A percentile compares a stretch with the other conserved stretches of the same genome.
These are phyloP conservation scores for Penicillium sp. DNA, from an alignment of 2,329 filamentous ascomycete species.

Conservation along the genomic window DNA sequence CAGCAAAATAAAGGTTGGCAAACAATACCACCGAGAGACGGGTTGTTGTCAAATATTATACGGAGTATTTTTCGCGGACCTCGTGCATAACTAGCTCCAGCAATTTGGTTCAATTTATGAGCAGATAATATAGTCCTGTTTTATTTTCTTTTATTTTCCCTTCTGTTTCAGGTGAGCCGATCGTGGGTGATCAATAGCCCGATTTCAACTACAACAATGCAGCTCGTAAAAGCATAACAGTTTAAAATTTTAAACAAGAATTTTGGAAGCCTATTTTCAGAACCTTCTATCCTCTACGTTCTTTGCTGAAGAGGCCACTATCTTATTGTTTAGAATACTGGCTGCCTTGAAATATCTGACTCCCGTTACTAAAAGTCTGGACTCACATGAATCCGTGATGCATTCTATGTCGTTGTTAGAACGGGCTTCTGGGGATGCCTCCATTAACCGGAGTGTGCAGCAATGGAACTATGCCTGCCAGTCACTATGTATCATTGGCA, in stretches of 20 bases:
- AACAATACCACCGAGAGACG: background rate
- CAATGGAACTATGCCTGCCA: conserved; percentile 27
- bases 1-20: background rate
- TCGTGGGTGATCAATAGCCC: background rate
- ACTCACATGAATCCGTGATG: background rate
- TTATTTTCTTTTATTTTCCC: background rate
- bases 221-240: background rate
- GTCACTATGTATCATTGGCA: conserved; percentile 26
- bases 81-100: background rate
- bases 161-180: background rate
- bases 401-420: conserved; percentile 1
- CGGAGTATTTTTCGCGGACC: background rate
- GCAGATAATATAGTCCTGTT: background rate
- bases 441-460: conserved; percentile 23
- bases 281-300: background rate
- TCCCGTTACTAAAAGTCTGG: background rate
- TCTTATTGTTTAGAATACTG: background rate
- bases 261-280: background rate
- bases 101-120: background rate
- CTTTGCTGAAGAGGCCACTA: background rate
- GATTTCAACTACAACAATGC: background rate
- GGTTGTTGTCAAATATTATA: background rate
- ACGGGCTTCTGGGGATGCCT: conserved; percentile 4
- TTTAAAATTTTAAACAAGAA: background rate
- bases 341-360: background rate